Evolutionary conservation across 2,329 filamentous ascomycete species (phyloP), one percentile per base, ranked within the genome.

Genomic region (Monilinia fructigena): DNA sequence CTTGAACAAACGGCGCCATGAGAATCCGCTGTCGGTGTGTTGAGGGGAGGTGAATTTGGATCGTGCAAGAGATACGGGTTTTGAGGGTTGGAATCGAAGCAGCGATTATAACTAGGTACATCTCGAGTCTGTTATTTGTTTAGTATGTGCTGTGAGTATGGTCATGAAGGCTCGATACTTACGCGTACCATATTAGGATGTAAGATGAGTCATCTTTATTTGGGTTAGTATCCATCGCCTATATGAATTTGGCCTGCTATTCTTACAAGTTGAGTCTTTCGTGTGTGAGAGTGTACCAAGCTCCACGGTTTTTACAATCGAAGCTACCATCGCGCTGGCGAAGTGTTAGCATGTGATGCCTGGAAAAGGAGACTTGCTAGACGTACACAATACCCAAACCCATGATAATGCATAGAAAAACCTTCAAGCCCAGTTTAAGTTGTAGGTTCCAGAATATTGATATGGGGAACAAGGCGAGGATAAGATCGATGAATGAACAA

Each of bases 361-460:
- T 5, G 4, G 31, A 55, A 35, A 20, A 18, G 4, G 35, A 35
- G 53, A 55, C 1, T n/a, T 4, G 14, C 8, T n/a, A 20, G 14
- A 35, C 26, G 35, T 55, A 55, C 53, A 55, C 14, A 35, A 55
- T 28, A 55, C 53, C 53, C 26, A 55, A 18, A 35, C 53, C 53
- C 53, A 55, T 55, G 28, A 55, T 55, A n/a, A 55, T n/a, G 31
- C 53, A 55, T 20, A 55, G 20, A 28, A n/a, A 55, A 35, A 55
- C 26, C 26, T 55, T 55, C 28, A 55, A 20, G 14, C 26, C 14
- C 12, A 35, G 28, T 12, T 26, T 55, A 28, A 55, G 26, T 35
- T 55, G 53, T 11, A 55, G 28, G 26, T 55, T 55, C 53, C 53
- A 55, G 20, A 55, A 55, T 55, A 55, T 55, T 35, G 53, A 55